Conservation (phyloP, 192 early-diverging fungal species). For the Coemansia sp. region DNA sequence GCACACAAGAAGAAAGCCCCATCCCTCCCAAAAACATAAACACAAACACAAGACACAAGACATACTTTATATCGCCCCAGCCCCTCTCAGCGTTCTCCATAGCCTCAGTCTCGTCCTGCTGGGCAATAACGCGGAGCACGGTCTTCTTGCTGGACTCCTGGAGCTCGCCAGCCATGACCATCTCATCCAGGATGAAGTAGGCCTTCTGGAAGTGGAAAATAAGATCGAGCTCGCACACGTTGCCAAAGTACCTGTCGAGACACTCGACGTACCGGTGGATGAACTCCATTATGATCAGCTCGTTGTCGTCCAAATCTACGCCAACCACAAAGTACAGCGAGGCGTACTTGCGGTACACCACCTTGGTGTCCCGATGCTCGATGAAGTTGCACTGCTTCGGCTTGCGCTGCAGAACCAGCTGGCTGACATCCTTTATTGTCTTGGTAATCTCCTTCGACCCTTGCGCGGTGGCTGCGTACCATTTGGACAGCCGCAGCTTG, state of each 20-base stretch:
- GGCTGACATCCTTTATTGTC: slow-evolving; percentile 91
- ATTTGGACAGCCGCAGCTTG: slow-evolving; percentile 80
- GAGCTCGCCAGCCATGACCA: slow-evolving; percentile 89
- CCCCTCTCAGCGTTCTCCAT: slow-evolving; percentile 72
- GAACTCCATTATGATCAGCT: slow-evolving; percentile 90
- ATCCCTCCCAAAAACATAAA: background rate
- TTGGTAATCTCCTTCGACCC: slow-evolving; percentile 90
- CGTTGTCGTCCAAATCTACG: slow-evolving; percentile 92
- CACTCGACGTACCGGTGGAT: slow-evolving; percentile 99
- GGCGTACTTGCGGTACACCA: slow-evolving; percentile 89
- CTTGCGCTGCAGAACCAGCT: slow-evolving; percentile 82
- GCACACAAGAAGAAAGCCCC: background rate
- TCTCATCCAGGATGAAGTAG: slow-evolving; percentile 85
- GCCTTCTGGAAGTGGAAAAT: slow-evolving; percentile 98
- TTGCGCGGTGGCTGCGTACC: slow-evolving; percentile 66
- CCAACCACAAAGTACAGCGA: slow-evolving; percentile 95
- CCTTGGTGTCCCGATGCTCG: slow-evolving; percentile 90
- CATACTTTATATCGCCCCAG: slow-evolving; percentile 57
- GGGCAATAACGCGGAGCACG: slow-evolving; percentile 67
- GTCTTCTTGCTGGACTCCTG: slow-evolving; percentile 92
- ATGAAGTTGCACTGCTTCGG: slow-evolving; percentile 99
- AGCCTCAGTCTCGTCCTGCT: slow-evolving; percentile 75
- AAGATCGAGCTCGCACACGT: slow-evolving; percentile 93
- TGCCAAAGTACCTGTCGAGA: slow-evolving; percentile 96
- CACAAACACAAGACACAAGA: slow-evolving; percentile 5